Base-by-base conservation (phyloP, 768 basidiomycete species). In the Pisolithus orientalis region DNA sequence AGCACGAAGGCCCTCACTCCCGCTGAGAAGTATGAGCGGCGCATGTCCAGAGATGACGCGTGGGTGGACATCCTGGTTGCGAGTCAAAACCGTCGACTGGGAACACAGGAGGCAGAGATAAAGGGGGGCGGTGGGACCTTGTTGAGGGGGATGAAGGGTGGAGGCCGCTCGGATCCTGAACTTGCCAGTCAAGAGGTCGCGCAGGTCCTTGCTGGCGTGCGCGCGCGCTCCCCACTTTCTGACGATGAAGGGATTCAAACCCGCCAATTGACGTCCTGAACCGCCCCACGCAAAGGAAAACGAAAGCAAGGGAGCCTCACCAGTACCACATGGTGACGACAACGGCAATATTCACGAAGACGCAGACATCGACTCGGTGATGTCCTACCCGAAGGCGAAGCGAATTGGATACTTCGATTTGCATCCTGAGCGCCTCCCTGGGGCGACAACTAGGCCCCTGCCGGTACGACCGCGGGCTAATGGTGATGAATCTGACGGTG, bases 1-100 rank as follows among this genome's bases (percentile, higher is more conserved):
- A 75, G 75, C 56, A 56, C 65, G 43, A 71, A 70, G 55, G 59
- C 63, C 11, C 54, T 60, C 39, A 71, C 79, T 68, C 72, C 73
- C 61, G 65, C 75, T 17, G 62, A 70, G 38, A 67, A 65, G 21
- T 67, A 76, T 37, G 73, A 76, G 38, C 67, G 70, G 69, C 71
- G 61, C 68, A 68, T 64, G 58, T 74, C 75, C 17, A 72, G 68
- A 58, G 84, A 87, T 47, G 90, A 92, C 61, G 87, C 88, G 4
- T 91, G 90, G 89, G 88, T 92, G 39, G 90, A 92, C 67, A 92
- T 92, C 39, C 69, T 91, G 9, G 88, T 92, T 2, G 82, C 81
- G 42, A 78, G 65, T 13, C 79, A 78, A 57, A 65, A 59, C 34
- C 69, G 83, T 39, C 67, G 83, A 39, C 65, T 84, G 62, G 76